Percentiles rank a stretch among this genome's conserved stretches.
phyloP scores from a whole-genome alignment of 495 filamentous ascomycete species.

The Melanomma pulvis-pyrius region DNA sequence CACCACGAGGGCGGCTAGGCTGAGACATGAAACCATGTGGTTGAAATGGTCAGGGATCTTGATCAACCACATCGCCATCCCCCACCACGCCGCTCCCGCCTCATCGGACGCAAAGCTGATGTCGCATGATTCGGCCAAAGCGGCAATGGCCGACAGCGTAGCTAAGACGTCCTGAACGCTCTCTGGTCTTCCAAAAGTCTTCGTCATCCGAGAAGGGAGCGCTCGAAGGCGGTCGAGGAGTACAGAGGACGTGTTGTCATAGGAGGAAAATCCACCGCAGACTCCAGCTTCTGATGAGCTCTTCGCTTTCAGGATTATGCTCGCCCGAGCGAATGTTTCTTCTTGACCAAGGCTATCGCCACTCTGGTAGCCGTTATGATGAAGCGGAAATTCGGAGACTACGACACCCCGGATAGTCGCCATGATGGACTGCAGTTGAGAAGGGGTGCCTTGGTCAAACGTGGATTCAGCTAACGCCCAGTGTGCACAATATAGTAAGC shows the following conservation, averaged over 20 bases:
- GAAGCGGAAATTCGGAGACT: neutral
- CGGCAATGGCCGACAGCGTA: constrained; percentile 36
- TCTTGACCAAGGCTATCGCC: neutral
- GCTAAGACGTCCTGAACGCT: constrained; percentile 28
- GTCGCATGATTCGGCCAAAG: constrained; percentile 35
- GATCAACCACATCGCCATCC: constrained; percentile 33
- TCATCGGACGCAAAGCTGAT: constrained; percentile 29
- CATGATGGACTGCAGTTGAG: neutral
- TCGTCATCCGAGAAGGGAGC: constrained; percentile 40
- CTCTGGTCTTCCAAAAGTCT: constrained; percentile 36
- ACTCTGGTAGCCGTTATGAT: neutral
- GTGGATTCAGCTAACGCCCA: constrained; percentile 23
- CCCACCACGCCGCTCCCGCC: constrained; percentile 21
- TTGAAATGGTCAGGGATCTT: constrained; percentile 32
- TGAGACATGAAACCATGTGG: constrained; percentile 9
- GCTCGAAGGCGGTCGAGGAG: constrained; percentile 29
- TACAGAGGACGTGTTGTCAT: neutral
- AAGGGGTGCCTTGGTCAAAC: neutral
- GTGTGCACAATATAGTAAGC: constrained; percentile 28
- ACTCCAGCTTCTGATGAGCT: neutral
- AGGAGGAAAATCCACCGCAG: neutral
- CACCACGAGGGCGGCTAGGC: constrained; percentile 26
- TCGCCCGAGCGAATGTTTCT: constrained; percentile 1
- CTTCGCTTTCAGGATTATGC: neutral
- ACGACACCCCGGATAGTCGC: neutral